Evolutionary conservation across 192 early-diverging fungal genomes (phyloP).

Genomic region (Linnemannia zychae): DNA sequence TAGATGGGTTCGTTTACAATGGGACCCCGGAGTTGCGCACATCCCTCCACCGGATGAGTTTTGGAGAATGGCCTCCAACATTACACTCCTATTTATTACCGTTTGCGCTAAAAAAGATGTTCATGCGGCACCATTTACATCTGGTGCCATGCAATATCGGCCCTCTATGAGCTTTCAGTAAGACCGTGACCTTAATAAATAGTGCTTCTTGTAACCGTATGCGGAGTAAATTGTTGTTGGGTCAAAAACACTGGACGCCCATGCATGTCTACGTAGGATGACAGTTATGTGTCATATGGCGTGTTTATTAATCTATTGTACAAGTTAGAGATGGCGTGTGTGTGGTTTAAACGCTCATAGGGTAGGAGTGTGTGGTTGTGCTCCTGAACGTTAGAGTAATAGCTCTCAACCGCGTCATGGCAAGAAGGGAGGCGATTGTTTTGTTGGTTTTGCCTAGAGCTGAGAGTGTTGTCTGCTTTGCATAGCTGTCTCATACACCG

Average conservation of each 20-base stretch:
- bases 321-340: not conserved
- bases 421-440: not conserved
- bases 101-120: not conserved
- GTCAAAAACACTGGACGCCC: not conserved
- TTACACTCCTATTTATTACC: not conserved
- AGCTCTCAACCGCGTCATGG: not conserved
- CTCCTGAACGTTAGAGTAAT: too few species aligned
- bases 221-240: not conserved
- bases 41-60: not conserved
- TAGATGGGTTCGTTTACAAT: not conserved
- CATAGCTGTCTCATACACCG: conserved; percentile 17
- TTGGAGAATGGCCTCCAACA: not conserved
- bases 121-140: not conserved
- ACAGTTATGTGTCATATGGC: not conserved
- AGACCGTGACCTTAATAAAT: not conserved
- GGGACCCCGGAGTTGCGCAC: not conserved
- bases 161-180: not conserved
- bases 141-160: too few species aligned
- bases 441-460: too few species aligned
- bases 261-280: not conserved
- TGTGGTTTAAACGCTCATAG: too few species aligned
- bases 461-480: not conserved
- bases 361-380: not conserved
- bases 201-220: not conserved
- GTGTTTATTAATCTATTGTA: not conserved